Conservation (phyloP, 495 filamentous ascomycete genomes). For the Saxophila tyrrhenica region DNA sequence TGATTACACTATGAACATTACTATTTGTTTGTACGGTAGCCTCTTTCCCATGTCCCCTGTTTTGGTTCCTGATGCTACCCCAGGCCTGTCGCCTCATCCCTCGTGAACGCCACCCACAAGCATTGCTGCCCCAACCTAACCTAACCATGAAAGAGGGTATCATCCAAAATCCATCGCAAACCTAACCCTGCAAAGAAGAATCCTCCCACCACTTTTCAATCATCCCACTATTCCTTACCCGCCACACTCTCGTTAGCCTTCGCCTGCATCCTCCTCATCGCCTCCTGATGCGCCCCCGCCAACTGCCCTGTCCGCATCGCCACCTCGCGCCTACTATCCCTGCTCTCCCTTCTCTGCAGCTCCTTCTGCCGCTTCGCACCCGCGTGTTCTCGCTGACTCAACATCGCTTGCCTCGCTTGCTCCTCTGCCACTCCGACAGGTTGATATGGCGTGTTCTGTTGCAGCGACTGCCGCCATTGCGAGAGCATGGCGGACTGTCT, state of each 20-base stretch:
- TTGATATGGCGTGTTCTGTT: slow-evolving; percentile 44
- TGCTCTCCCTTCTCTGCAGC: slow-evolving; percentile 26
- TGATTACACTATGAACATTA: background rate
- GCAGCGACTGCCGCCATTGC: slow-evolving; percentile 57
- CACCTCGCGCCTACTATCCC: slow-evolving; percentile 51
- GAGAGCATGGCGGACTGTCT: slow-evolving; percentile 21
- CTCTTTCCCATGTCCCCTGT: background rate
- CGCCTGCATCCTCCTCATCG: slow-evolving; percentile 73
- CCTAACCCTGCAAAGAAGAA: background rate
- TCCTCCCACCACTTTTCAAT: too few species aligned
- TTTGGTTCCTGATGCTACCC: background rate
- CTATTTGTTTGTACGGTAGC: background rate
- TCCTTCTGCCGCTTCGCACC: slow-evolving; percentile 39
- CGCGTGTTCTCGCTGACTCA: slow-evolving; percentile 24
- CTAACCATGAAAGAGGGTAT: background rate
- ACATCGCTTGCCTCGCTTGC: slow-evolving; percentile 35
- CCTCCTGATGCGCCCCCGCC: slow-evolving; percentile 67
- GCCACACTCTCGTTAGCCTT: slow-evolving; percentile 31
- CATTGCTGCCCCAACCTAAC: background rate
- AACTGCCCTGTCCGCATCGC: slow-evolving; percentile 68
- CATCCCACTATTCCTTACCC: too few species aligned
- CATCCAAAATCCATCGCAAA: background rate
- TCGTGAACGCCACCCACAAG: background rate
- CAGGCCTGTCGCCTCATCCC: too few species aligned
- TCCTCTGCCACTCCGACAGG: slow-evolving; percentile 32